Percentiles rank a stretch among this genome's conserved stretches.
phyloP scores from a whole-genome alignment of 495 filamentous ascomycete genomes.

The Darksidea phi region DNA sequence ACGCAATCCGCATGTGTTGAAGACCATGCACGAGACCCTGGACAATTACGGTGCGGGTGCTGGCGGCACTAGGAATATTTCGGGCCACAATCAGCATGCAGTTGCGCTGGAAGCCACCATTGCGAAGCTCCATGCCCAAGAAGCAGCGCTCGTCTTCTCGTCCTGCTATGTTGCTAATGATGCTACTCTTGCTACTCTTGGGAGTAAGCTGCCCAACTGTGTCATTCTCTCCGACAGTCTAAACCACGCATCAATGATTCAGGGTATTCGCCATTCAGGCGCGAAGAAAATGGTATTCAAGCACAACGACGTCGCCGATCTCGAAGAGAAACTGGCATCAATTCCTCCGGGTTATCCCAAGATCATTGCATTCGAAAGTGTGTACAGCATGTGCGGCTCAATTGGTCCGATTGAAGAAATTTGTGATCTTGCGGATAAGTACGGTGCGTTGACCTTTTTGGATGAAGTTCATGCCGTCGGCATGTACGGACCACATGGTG shows the following conservation, averaged over 20 bases:
- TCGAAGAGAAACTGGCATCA: conserved; percentile 86
- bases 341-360: conserved; percentile 83
- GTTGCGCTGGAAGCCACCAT: conserved; percentile 78
- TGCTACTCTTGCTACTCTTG: conserved; percentile 92
- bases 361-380: conserved; percentile 97
- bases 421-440: conserved; percentile 93
- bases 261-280: conserved; percentile 95
- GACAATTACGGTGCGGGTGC: conserved; percentile 95
- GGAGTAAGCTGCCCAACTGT: conserved; percentile 92
- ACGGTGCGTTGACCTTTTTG: conserved; percentile 94
- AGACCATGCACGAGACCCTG: conserved; percentile 89
- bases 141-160: conserved; percentile 87
- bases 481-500: conserved; percentile 97
- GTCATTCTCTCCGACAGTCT: conserved; percentile 93
- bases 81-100: conserved; percentile 94
- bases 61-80: conserved; percentile 95
- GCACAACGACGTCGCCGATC: conserved; percentile 88
- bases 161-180: conserved; percentile 99
- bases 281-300: conserved; percentile 98
- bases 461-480: conserved; percentile 98
- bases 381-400: conserved; percentile 98
- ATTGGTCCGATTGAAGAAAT: conserved; percentile 94
- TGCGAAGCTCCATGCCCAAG: conserved; percentile 88
- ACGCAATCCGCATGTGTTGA: conserved; percentile 79
- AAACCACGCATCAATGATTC: conserved; percentile 99